Base-by-base conservation (phyloP, 202 grass and related monocot species). In the Bolboschoenoplectus hybrid region DNA sequence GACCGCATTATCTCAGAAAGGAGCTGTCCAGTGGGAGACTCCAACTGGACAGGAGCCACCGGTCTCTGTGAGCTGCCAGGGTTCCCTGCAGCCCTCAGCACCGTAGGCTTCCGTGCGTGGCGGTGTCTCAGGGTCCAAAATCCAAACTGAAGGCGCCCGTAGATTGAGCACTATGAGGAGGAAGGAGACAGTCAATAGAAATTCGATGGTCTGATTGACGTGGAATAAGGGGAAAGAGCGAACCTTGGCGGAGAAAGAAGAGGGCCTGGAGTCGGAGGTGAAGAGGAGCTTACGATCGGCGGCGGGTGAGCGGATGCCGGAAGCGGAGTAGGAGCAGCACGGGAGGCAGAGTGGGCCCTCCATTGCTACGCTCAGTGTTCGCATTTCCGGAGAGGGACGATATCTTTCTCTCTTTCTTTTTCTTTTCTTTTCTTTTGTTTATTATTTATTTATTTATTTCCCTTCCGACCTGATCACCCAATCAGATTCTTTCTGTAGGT, bases 1-100 rank as follows among this genome's bases (percentile, higher is more conserved):
- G 93, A 94, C 83, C 91, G 90, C 70, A 96, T 91, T 90, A 98
- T 91, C 63, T 98, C 93, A 2, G 84, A 85, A 40, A 98, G 88
- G 75, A 98, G 93, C 69, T 98, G 93, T 46, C 96, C 96, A 1
- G 90, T 91, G 40, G 96, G 89, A 86, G 96, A 89, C 88, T 98
- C 93, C 84, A 98, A 94, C 80, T 85, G 87, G 76, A 98, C 81
- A 16, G 96, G 96, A 85, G 91, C 89, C 74, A 96, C 86, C 56
- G 62, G 91, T 87, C 81, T 88, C 68, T 85, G 49, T 6, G 81
- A 82, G 52, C 95, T 91, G 81, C 90, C 87, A 83, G 91, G 89
- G 58, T 87, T 86, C 81, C 74, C 69, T 58, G 88, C 51, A 68
- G 93, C 96, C 87, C 85, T 89, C 86, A 90, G 70, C 57, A 91